These are phyloP conservation scores for Pichia insulana DNA, from an alignment of 805 yeast genomes.

Conservation along the genomic window DNA sequence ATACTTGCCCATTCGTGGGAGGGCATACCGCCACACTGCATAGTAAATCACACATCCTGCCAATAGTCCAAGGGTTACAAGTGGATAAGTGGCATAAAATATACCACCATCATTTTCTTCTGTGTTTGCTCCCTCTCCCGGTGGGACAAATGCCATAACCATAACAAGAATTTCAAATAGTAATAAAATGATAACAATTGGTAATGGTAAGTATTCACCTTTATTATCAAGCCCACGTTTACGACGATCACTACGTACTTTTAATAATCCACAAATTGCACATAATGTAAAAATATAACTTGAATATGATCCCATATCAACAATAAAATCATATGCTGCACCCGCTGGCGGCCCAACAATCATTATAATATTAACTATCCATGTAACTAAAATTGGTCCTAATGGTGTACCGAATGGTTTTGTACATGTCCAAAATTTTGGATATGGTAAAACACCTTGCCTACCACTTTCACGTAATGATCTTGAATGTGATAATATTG, in stretches of 20 bases:
- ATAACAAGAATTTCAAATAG: slow-evolving; percentile 31
- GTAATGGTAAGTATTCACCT: slow-evolving; percentile 29
- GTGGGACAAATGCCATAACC: slow-evolving; percentile 36
- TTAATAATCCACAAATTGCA: slow-evolving; percentile 57
- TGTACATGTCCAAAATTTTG: slow-evolving; percentile 59
- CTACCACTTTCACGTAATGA: slow-evolving; percentile 73
- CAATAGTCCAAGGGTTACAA: slow-evolving; percentile 30
- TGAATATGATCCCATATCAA: slow-evolving; percentile 76
- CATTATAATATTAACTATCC: slow-evolving; percentile 64
- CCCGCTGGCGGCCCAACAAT: slow-evolving; percentile 80
- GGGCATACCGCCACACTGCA: slow-evolving; percentile 28
- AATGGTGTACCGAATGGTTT: slow-evolving; percentile 69
- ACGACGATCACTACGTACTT: slow-evolving; percentile 30
- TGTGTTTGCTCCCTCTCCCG: slow-evolving; percentile 31
- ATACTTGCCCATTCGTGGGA: slow-evolving; percentile 29
- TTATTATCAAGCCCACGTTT: slow-evolving; percentile 26
- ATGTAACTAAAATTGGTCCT: slow-evolving; percentile 68
- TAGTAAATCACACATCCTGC: slow-evolving; percentile 29
- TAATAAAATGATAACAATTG: slow-evolving; percentile 26
- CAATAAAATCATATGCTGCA: slow-evolving; percentile 75
- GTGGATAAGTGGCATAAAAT: slow-evolving; percentile 35
- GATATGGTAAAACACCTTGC: slow-evolving; percentile 73
- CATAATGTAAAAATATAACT: slow-evolving; percentile 64
- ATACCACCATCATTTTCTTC: slow-evolving; percentile 36
- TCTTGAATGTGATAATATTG: slow-evolving; percentile 75